These are phyloP conservation scores for Rhizoclosmatium globosum DNA, from an alignment of 192 early-diverging fungal species.

Conservation along the genomic window DNA sequence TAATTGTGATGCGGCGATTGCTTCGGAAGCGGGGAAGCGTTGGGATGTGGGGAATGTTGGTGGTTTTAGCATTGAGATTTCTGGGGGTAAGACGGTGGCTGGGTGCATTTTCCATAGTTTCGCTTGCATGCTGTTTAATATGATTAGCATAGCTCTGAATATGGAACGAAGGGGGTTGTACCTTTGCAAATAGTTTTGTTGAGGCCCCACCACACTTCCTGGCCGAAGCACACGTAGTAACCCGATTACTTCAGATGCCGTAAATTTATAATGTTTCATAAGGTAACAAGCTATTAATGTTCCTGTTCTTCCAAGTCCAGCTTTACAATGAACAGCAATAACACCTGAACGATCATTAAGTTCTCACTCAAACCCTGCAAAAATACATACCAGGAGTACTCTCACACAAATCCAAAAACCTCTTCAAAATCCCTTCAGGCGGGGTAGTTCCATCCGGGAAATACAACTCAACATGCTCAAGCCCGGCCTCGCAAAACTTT, in stretches of 20 bases:
- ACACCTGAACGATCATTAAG: conserved; percentile 39
- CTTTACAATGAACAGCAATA: conserved; percentile 72
- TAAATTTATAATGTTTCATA: conserved; percentile 76
- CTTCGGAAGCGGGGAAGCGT: conserved; percentile 11
- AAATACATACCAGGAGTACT: conserved; percentile 44
- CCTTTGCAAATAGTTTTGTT: conserved; percentile 76
- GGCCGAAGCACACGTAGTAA: conserved; percentile 72
- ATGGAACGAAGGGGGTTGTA: too few species aligned
- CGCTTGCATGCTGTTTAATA: conserved; percentile 59
- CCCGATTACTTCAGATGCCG: conserved; percentile 71
- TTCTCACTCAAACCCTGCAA: conserved; percentile 29
- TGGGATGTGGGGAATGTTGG: conserved; percentile 48
- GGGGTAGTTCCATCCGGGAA: conserved; percentile 79
- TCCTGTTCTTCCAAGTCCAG: conserved; percentile 67
- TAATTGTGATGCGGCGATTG: neutral
- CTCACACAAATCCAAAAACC: conserved; percentile 75
- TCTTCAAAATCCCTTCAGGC: conserved; percentile 65
- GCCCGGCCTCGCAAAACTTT: conserved; percentile 63
- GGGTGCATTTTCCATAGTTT: conserved; percentile 62
- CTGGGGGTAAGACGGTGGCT: conserved; percentile 35
- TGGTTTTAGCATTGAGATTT: conserved; percentile 50
- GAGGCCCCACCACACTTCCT: conserved; percentile 76
- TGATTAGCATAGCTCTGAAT: too few species aligned
- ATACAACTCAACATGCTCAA: conserved; percentile 72
- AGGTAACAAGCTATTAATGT: conserved; percentile 66